Evolutionary conservation across 345 rosid genomes (phyloP).

Genomic region (Lepidium aucheri): DNA sequence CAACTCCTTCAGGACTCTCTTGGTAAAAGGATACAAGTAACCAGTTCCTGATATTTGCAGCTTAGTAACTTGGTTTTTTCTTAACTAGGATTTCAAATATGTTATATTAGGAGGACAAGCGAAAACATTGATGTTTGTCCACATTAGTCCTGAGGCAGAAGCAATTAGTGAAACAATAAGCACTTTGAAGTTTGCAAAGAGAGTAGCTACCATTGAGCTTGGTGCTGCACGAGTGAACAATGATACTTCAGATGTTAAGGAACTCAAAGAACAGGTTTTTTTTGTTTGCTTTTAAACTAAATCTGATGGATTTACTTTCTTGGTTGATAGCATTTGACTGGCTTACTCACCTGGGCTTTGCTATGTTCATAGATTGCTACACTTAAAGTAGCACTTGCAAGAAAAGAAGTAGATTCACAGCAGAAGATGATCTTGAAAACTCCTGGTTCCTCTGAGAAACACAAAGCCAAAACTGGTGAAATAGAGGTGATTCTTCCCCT

Average conservation of each 20-base stretch:
- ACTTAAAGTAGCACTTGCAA: conserved; percentile 74
- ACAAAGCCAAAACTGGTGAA: conserved; percentile 52
- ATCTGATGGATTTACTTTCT: neutral
- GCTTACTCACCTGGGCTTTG: neutral
- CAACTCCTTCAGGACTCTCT: conserved; percentile 96
- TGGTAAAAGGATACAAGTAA: conserved; percentile 37
- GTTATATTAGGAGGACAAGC: conserved; percentile 86
- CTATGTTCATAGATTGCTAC: conserved; percentile 49
- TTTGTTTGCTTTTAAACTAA: conserved; percentile 12
- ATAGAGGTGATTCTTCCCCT: conserved; percentile 47
- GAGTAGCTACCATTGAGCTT: conserved; percentile 91
- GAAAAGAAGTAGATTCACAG: conserved; percentile 58
- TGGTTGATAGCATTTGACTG: neutral
- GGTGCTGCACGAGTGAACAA: conserved; percentile 92
- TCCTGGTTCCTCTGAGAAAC: conserved; percentile 46
- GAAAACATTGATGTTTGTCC: conserved; percentile 96
- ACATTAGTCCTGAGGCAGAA: conserved; percentile 86
- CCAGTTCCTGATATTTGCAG: neutral
- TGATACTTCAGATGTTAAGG: conserved; percentile 69
- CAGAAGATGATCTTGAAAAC: conserved; percentile 30
- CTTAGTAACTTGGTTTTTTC: neutral
- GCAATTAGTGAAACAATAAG: conserved; percentile 89
- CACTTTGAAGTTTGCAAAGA: conserved; percentile 92
- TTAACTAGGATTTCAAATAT: conserved; percentile 7
- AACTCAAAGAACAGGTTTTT: conserved; percentile 82